These are phyloP conservation scores for Blastomyces parvus DNA, from an alignment of 2,329 filamentous ascomycete species.

Conservation along the genomic window DNA sequence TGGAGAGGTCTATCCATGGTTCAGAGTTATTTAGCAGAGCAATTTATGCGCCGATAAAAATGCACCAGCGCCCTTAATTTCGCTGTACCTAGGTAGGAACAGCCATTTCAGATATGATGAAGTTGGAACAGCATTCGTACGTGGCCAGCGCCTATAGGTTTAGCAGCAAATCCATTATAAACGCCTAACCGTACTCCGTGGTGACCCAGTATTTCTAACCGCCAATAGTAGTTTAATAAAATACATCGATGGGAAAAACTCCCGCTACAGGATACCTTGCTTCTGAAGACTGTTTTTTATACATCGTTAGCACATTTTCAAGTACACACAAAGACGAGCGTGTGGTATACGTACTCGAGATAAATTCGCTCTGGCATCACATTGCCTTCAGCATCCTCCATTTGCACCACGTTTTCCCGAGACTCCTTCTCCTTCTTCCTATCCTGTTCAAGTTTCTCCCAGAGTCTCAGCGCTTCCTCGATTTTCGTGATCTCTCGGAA, in stretches of 20 bases:
- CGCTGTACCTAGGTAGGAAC: neutral
- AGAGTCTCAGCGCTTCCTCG: conserved; percentile 75
- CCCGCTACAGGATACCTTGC: conserved; percentile 17
- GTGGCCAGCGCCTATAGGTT: neutral
- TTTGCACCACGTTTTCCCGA: conserved; percentile 83
- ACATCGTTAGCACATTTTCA: conserved; percentile 12
- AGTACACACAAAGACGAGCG: neutral
- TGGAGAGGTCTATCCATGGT: neutral
- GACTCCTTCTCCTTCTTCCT: conserved; percentile 66
- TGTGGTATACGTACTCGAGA: conserved; percentile 50
- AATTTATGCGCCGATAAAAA: neutral
- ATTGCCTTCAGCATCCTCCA: conserved; percentile 96
- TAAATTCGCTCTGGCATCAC: conserved; percentile 99
- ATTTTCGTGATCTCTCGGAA: conserved; percentile 94
- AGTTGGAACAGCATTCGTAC: neutral
- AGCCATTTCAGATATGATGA: neutral
- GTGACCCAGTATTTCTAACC: neutral
- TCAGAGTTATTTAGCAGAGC: neutral
- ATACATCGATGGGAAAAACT: conserved; percentile 3
- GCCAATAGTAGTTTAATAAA: neutral
- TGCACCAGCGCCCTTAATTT: neutral
- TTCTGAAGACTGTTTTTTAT: conserved; percentile 17
- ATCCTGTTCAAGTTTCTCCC: conserved; percentile 87
- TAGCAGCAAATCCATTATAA: conserved; percentile 1
- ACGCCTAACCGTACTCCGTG: neutral